Evolutionary conservation across 345 rosid species (phyloP), one percentile per base, ranked within the genome.

Genomic region (Eucalyptus cloeziana): DNA sequence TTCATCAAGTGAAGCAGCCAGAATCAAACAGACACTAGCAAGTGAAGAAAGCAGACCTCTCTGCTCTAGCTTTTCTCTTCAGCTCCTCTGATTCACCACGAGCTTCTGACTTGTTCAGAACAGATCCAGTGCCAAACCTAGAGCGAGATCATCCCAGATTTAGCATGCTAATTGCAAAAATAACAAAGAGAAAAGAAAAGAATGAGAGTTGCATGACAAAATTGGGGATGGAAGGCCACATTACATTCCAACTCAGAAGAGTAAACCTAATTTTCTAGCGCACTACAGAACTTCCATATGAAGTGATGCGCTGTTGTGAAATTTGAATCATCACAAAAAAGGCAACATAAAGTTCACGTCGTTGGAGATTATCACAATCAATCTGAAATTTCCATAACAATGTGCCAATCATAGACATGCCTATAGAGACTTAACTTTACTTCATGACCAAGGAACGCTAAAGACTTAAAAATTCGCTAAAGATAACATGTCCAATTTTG

Each of bases 51-150:
- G 37, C 50, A 87, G 54, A 97, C 99, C 99, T 97, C 92, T 97
- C 99, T 80, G 99, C 98, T 93, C 99, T 92, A 88, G 98, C 96
- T 91, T 96, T 98, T 91, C 97, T 95, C 94, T 97, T 98, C 92
- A 94, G 90, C 83, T 94, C 98, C 93, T 97, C 99, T 21, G 95
- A 93, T 86, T 92, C 94, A 90, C 94, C 95, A 49, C 91, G 62
- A 83, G 86, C 92, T 30, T 90, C 97, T 47, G 95, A 91, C 47
- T 86, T 94, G 67, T 91, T 91, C 71, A 64, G 56, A 19, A 87
- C 79, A 21, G 93, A 88, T 22, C 90, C 93, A 86, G 94, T 93
- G 87, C 99, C 99, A 92, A 89, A 89, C 90, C 90, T 89, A 50
- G 54, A 87, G n/a, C 51, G 25, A 87, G 51, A 37, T 31, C 88